Base-by-base conservation (phyloP, 805 yeast genomes). In the Kazachstania psychrophila region DNA sequence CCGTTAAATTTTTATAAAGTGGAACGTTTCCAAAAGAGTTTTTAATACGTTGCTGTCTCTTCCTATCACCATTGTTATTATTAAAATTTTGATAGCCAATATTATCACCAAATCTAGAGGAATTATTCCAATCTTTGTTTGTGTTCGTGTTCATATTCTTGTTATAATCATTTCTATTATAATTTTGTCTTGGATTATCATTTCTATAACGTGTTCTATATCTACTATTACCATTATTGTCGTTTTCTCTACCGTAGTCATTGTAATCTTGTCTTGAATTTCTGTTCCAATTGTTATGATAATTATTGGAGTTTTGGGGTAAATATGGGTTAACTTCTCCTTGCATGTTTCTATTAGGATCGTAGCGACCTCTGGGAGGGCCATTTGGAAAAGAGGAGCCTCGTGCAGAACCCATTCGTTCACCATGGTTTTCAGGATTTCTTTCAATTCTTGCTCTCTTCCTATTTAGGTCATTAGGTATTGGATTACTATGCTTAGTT, bases 1-100 rank as follows among this genome's bases (percentile, higher is more conserved):
- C n/a, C 8, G 42, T 38, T n/a, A 41, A 19, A 15, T 43, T 43
- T n/a, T 38, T 33, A 24, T 41, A 43, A 5, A 39, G 24, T 19
- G 23, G 26, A 8, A 20, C 16, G 14, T 42, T 29, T 22, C 27
- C 34, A 23, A 37, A 43, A 5, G 45, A 41, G 24, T 32, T 37
- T 11, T 23, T 6, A 17, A 14, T 6, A 26, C 11, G 11, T 9
- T 26, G n/a, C 7, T 12, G 22, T 14, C 17, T 7, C 6, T 13
- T 31, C 6, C 18, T 23, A 12, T 16, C 16, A 9, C 24, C 18
- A 8, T 11, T 19, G 24, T 19, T 26, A 14, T 12, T 20, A 14
- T 11, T 14, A 22, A 25, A 31, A 12, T 19, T 15, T 15, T 15
- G 24, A 20, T 31, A 15, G 9, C n/a, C n/a, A n/a, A n/a, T n/a